Evolutionary conservation across 2,329 filamentous ascomycete species (phyloP), one percentile per base, ranked within the genome.

Genomic region (Aspergillus udagawae): DNA sequence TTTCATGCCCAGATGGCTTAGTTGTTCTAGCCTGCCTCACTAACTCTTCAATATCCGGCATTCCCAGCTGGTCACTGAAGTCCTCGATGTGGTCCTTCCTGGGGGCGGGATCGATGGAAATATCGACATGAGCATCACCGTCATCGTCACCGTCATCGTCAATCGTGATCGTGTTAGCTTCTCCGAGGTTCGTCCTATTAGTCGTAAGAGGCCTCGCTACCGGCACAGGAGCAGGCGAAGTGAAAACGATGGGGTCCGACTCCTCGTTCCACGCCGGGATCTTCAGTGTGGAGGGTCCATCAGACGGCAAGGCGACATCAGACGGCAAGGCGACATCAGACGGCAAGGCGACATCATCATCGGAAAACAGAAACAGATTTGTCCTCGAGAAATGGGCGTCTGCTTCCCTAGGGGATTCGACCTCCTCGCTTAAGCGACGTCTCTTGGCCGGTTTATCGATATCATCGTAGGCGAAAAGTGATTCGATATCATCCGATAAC

Each of bases 221-320:
- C 51, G 55, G 66, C 50, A 72, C 67, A 3, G 67, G 70, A 0
- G 70, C 70, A 20, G 76, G 75, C 4, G 77, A 79, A 1, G 75
- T 77, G 54, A 76, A 77, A 3, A 72, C 63, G 58, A 79, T 77
- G 1, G 76, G 73, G 61, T 78, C 77, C 2, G 70, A 73, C 3
- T 72, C 67, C 29, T 68, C 57, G 7, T 65, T 57, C 59, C 63
- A 61, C 14, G 6, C 58, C 20, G 38, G 53, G n/a, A 41, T 17
- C 44, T 17, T 17, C 44, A 47, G 6, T 3, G 20, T 47, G 8
- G 21, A 27, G 10, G 44, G 44, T 9, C 57, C 60, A 12, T 50
- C 56, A 4, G 59, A 62, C 7, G 60, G 58, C 2, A 65, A 52
- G 25, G 59, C 50, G 27, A 65, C 58, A 47, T 71, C 69, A 17